These are phyloP conservation scores for Amaranthus hypochondriacus DNA, from an alignment of 148 eudicot genomes.

Conservation along the genomic window DNA sequence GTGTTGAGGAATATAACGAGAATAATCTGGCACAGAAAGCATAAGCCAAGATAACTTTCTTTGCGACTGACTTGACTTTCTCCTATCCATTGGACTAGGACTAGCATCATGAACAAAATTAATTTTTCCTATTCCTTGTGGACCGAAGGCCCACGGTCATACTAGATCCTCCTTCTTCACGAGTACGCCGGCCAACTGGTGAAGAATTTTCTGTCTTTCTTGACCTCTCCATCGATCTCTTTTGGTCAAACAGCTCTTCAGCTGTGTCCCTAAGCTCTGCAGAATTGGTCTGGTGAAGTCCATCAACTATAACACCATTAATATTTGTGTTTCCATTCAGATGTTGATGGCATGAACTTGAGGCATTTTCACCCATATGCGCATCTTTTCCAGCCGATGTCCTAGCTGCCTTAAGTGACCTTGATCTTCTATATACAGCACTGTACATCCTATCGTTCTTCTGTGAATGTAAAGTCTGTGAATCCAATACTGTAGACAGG, in stretches of 20 bases:
- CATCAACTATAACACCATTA: constrained; percentile 31
- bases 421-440: constrained; percentile 89
- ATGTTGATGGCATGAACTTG: constrained; percentile 38
- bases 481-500: constrained; percentile 26
- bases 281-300: constrained; percentile 33
- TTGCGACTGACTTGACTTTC: constrained; percentile 52
- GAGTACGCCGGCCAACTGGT: constrained; percentile 33
- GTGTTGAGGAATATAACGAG: constrained; percentile 84
- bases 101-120: constrained; percentile 50
- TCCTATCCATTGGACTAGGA: constrained; percentile 49
- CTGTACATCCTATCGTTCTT: constrained; percentile 59
- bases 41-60: constrained; percentile 77
- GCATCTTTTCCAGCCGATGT: constrained; percentile 36
- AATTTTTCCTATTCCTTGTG: constrained; percentile 63
- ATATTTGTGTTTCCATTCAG: constrained; percentile 25
- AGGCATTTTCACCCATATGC: constrained; percentile 42
- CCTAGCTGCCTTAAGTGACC: constrained; percentile 44
- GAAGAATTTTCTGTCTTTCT: constrained; percentile 28
- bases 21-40: constrained; percentile 67
- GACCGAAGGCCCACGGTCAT: constrained; percentile 66
- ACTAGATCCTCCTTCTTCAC: constrained; percentile 48
- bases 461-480: constrained; percentile 32
- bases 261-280: constrained; percentile 19
- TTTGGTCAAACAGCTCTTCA: constrained; percentile 29
- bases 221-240: constrained; percentile 39